phyloP scores from a whole-genome alignment of 2,329 filamentous ascomycete species.

The Ceratocystis harringtonii region DNA sequence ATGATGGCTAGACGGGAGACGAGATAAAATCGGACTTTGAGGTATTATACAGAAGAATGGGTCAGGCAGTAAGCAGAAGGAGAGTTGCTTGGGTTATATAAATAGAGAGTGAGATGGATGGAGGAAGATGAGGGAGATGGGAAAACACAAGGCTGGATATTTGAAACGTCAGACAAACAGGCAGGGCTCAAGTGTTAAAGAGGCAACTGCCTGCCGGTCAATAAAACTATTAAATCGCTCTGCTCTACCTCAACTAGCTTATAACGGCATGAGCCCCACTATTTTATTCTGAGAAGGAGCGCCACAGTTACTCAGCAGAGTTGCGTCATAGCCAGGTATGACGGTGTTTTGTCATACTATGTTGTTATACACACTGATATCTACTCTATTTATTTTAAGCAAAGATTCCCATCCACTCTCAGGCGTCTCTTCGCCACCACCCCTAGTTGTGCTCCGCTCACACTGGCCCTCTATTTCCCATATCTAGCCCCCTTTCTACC shows the following conservation, averaged over 20 bases:
- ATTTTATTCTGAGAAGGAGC: background rate
- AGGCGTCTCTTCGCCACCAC: background rate
- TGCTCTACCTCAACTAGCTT: background rate
- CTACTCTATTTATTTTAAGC: background rate
- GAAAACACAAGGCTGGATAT: conserved; percentile 7
- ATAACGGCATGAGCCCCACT: too few species aligned
- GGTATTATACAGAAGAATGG: background rate
- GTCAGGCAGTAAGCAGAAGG: background rate
- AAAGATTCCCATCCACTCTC: background rate
- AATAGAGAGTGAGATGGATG: background rate
- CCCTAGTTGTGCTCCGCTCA: conserved; percentile 47
- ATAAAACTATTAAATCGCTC: background rate
- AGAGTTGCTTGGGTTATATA: background rate
- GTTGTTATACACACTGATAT: too few species aligned
- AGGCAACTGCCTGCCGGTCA: background rate
- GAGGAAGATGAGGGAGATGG: conserved; percentile 10
- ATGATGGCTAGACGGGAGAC: conserved; percentile 25
- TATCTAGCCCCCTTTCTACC: conserved; percentile 67
- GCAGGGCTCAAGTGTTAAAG: background rate
- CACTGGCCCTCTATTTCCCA: conserved; percentile 51
- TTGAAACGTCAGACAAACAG: conserved; percentile 1
- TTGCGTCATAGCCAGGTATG: background rate
- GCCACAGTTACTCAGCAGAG: background rate
- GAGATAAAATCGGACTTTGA: background rate
- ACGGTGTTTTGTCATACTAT: too few species aligned